phyloP scores from a whole-genome alignment of 1,284 basidiomycete genomes.

The Moniliophthora roreri region DNA sequence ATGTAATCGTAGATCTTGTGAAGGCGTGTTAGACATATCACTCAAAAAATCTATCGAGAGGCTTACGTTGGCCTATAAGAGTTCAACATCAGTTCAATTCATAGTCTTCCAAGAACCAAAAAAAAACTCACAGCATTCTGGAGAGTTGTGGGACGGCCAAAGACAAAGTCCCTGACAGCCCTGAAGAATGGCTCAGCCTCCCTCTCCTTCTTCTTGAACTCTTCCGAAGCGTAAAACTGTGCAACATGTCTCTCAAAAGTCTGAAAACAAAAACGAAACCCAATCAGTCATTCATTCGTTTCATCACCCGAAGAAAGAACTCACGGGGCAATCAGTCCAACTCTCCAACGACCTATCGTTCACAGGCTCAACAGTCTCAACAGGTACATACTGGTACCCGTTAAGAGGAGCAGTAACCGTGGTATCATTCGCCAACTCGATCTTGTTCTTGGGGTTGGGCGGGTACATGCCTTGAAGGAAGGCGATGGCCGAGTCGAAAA shows the following conservation, averaged over 20 bases:
- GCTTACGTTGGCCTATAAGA: slow-evolving; percentile 64
- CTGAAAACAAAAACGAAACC: slow-evolving; percentile 29
- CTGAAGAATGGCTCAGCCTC: slow-evolving; percentile 66
- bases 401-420: slow-evolving; percentile 73
- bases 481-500: slow-evolving; percentile 80
- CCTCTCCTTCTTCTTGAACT: slow-evolving; percentile 62
- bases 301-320: slow-evolving; percentile 20
- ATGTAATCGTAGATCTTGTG: slow-evolving; percentile 73
- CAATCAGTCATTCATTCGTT: neutral
- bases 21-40: neutral
- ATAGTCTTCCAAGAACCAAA: too few species aligned
- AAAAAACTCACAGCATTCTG: slow-evolving; percentile 62
- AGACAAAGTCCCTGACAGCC: slow-evolving; percentile 64
- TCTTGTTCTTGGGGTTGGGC: slow-evolving; percentile 66
- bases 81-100: slow-evolving; percentile 10
- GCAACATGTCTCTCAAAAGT: slow-evolving; percentile 63
- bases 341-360: slow-evolving; percentile 84
- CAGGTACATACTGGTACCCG: slow-evolving; percentile 84
- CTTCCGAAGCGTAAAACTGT: slow-evolving; percentile 53
- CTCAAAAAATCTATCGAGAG: neutral
- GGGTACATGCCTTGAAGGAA: slow-evolving; percentile 81
- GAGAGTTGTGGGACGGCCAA: slow-evolving; percentile 63
- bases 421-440: slow-evolving; percentile 76
- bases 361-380: slow-evolving; percentile 80
- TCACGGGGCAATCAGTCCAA: slow-evolving; percentile 80